Evolutionary conservation across 225 moss, liverwort and hornwort genomes (phyloP).

Genomic region (Asterella californica): DNA sequence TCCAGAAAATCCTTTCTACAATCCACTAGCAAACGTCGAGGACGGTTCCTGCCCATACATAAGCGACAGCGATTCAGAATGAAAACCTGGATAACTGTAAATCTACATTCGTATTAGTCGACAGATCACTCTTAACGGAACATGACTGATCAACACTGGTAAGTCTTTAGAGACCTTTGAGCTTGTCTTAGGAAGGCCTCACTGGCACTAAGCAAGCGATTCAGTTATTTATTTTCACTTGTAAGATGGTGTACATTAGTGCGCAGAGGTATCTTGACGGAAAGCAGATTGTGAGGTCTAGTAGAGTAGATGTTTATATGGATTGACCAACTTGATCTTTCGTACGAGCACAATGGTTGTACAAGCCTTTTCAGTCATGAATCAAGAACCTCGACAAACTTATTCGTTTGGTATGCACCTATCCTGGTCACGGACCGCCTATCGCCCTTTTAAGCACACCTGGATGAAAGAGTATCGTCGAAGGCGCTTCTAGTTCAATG

Average conservation of each 20-base stretch:
- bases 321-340: background rate
- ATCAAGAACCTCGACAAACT: background rate
- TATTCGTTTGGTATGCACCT: background rate
- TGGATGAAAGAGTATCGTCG: background rate
- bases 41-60: conserved; percentile 76
- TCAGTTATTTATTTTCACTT: background rate
- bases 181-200: background rate
- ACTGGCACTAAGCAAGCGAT: background rate
- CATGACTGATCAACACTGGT: background rate
- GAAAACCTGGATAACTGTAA: conserved; percentile 3
- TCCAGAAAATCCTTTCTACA: conserved; percentile 64
- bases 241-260: conserved; percentile 16
- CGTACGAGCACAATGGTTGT: background rate
- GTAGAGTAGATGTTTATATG: conserved; percentile 8
- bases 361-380: background rate
- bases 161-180: background rate
- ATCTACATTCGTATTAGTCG: conserved; percentile 25
- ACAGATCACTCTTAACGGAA: background rate
- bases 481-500: background rate
- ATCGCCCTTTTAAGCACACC: background rate
- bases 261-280: background rate
- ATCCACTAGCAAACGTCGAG: conserved; percentile 80
- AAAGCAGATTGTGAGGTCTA: background rate
- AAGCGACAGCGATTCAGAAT: conserved; percentile 48
- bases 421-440: background rate